phyloP scores from a whole-genome alignment of 225 moss, liverwort and hornwort species.

The Sphagnum contortum region DNA sequence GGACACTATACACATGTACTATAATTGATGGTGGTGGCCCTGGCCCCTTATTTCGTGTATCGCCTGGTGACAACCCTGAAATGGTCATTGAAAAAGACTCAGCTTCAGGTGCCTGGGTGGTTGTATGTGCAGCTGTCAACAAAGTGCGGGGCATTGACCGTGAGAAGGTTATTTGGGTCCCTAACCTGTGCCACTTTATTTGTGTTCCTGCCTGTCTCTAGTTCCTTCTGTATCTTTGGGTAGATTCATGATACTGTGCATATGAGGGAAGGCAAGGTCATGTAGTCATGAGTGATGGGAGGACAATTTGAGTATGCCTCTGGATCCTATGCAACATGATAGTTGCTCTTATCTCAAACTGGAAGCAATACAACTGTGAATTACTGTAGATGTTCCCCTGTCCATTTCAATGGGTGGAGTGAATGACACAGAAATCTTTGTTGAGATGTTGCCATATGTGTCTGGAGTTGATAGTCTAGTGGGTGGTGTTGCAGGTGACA shows the following conservation, averaged over 20 bases:
- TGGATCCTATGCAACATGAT: neutral
- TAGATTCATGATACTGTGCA: too few species aligned
- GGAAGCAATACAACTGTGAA: too few species aligned
- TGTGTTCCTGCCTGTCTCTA: neutral
- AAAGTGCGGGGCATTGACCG: constrained; percentile 60
- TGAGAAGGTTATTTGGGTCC: constrained; percentile 34
- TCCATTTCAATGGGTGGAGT: too few species aligned
- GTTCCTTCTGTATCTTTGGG: constrained; percentile 2
- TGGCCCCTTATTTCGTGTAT: constrained; percentile 62
- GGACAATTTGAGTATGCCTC: neutral
- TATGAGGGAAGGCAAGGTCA: too few species aligned
- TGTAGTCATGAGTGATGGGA: too few species aligned
- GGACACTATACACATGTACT: constrained; percentile 56
- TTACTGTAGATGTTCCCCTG: too few species aligned
- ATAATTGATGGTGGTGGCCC: constrained; percentile 54
- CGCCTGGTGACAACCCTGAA: constrained; percentile 50
- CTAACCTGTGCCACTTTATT: too few species aligned
- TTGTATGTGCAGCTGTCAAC: constrained; percentile 66
- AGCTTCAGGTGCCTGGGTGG: constrained; percentile 71
- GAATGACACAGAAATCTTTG: too few species aligned
- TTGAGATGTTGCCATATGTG: too few species aligned
- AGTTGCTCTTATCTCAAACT: neutral
- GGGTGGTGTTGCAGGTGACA: constrained; percentile 29
- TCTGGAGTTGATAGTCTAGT: too few species aligned
- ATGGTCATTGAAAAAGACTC: constrained; percentile 47